Conservation (phyloP, 208 protist genomes). For the Trypanosoma congolense region DNA sequence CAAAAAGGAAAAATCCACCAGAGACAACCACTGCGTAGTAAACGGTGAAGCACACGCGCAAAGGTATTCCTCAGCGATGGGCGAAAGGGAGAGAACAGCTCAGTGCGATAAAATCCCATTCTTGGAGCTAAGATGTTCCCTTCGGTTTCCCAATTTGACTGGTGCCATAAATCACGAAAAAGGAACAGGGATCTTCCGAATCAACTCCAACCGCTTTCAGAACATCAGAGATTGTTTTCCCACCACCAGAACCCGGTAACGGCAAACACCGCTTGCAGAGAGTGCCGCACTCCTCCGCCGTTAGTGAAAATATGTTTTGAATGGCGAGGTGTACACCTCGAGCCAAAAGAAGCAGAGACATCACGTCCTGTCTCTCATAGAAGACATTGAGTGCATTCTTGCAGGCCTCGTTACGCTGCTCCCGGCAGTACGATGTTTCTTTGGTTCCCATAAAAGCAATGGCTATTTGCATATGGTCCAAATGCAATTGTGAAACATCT, state of each 20-base stretch:
- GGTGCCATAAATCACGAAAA: conserved; percentile 22
- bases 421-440: conserved; percentile 42
- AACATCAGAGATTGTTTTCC: conserved; percentile 24
- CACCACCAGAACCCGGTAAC: conserved; percentile 26
- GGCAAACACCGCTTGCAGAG: conserved; percentile 36
- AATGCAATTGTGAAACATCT: conserved; percentile 28
- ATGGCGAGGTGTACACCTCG: conserved; percentile 60
- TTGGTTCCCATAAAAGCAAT: conserved; percentile 42
- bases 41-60: too few species aligned
- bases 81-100: too few species aligned
- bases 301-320: conserved; percentile 34
- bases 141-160: conserved; percentile 14
- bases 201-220: conserved; percentile 2
- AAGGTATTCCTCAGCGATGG: too few species aligned
- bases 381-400: conserved; percentile 12
- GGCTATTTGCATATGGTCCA: conserved; percentile 48
- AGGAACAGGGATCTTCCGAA: not conserved
- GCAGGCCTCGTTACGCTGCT: conserved; percentile 40
- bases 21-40: too few species aligned
- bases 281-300: conserved; percentile 29
- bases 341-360: conserved; percentile 54
- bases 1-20: too few species aligned
- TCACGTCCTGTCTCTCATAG: conserved; percentile 29
- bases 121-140: too few species aligned
- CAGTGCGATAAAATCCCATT: too few species aligned